Conservation (phyloP, 78 protist genomes). For the Paratrimastix pyriformis region DNA sequence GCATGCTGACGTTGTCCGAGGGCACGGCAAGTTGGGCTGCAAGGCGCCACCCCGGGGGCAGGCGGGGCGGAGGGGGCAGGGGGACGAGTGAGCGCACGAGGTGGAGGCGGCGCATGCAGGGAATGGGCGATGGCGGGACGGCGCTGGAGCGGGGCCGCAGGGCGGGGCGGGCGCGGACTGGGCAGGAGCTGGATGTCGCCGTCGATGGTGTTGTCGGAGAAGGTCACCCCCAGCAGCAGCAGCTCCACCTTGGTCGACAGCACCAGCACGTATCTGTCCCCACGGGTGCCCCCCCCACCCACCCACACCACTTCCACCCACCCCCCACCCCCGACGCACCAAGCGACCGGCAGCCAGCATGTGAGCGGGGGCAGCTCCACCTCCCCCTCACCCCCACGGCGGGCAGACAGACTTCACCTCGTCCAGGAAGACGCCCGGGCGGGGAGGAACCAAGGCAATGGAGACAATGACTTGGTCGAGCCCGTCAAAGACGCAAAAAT, state of each 20-base stretch:
- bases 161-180: no score
- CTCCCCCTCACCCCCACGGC: no score
- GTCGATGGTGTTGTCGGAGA: no score
- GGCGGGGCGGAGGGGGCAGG: background rate
- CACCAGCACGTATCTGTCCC: conserved; percentile 1
- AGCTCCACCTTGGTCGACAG: conserved; percentile 28
- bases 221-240: conserved; percentile 1
- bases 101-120: background rate
- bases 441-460: conserved; percentile 18
- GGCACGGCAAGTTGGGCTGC: conserved; percentile 1
- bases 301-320: no score
- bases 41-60: background rate
- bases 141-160: no score
- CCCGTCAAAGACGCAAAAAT: conserved; percentile 3
- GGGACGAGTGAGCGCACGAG: background rate
- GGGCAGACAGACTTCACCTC: no score
- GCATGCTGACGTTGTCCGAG: conserved; percentile 24
- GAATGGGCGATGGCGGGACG: background rate
- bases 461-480: conserved; percentile 29
- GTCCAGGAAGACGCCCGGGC: conserved; percentile 12
- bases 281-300: no score
- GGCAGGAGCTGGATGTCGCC: no score
- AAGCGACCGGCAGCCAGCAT: no score
- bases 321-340: no score
- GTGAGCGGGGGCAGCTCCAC: no score